phyloP scores from a whole-genome alignment of 768 basidiomycete genomes.

The Leccinellum rugosiceps region DNA sequence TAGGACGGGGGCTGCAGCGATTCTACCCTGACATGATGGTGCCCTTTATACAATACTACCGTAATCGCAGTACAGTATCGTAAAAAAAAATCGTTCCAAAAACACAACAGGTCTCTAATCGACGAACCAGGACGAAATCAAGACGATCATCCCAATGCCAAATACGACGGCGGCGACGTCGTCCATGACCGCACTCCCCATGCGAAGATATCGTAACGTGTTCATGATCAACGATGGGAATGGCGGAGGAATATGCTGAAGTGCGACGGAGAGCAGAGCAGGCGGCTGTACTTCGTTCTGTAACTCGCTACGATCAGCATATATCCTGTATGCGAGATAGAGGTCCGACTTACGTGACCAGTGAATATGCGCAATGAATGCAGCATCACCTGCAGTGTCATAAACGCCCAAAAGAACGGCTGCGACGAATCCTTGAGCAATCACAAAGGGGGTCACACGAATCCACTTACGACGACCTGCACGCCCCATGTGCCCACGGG shows the following conservation, averaged over 20 bases:
- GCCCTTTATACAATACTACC: neutral
- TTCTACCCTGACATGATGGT: slow-evolving; percentile 27
- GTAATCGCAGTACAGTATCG: slow-evolving; percentile 4
- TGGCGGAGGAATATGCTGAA: slow-evolving; percentile 66
- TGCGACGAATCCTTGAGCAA: slow-evolving; percentile 21
- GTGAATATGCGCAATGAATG: slow-evolving; percentile 73
- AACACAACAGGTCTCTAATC: slow-evolving; percentile 7
- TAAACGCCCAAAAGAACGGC: slow-evolving; percentile 85
- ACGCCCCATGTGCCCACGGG: slow-evolving; percentile 43
- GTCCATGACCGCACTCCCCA: slow-evolving; percentile 65
- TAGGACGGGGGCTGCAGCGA: slow-evolving; percentile 39
- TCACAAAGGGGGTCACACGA: neutral
- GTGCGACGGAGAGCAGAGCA: slow-evolving; percentile 51
- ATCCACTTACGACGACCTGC: slow-evolving; percentile 52
- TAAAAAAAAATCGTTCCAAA: slow-evolving; percentile 1
- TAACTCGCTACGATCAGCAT: slow-evolving; percentile 1
- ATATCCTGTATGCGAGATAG: neutral
- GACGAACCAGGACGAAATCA: slow-evolving; percentile 48
- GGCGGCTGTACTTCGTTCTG: slow-evolving; percentile 63
- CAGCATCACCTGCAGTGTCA: slow-evolving; percentile 64
- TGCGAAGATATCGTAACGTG: slow-evolving; percentile 62
- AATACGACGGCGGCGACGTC: slow-evolving; percentile 69
- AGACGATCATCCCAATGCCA: slow-evolving; percentile 65
- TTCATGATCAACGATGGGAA: slow-evolving; percentile 61
- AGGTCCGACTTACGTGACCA: slow-evolving; percentile 51